Evolutionary conservation across 2,329 filamentous ascomycete species (phyloP).

Genomic region (Dryadomyces quercus-mongolicae): DNA sequence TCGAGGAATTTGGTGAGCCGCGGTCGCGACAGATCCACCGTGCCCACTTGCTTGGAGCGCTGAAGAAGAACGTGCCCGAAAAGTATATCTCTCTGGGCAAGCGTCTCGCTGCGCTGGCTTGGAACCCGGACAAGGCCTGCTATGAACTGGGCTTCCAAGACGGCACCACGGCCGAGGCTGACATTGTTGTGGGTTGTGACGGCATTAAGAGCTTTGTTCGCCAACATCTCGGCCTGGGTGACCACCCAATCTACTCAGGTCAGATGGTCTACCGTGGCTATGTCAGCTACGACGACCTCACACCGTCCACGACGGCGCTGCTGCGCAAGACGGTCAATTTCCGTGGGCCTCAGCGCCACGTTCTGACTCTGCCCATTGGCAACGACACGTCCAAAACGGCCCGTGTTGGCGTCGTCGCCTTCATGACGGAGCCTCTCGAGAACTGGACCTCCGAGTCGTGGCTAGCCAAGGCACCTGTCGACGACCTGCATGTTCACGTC

Average conservation of each 20-base stretch:
- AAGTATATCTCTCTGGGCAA: constrained; percentile 6
- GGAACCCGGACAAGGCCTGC: background rate
- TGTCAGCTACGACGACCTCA: constrained; percentile 9
- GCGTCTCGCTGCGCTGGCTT: constrained; percentile 4
- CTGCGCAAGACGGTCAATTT: constrained; percentile 46
- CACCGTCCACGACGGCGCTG: constrained; percentile 18
- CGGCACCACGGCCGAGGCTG: constrained; percentile 17
- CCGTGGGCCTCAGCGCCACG: constrained; percentile 23
- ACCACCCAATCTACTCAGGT: constrained; percentile 36
- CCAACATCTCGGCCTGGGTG: constrained; percentile 32
- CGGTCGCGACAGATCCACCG: constrained; percentile 11
- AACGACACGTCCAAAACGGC: constrained; percentile 21
- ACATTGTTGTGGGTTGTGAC: constrained; percentile 47
- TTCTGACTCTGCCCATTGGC: constrained; percentile 24
- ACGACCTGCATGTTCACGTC: constrained; percentile 28
- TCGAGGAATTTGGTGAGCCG: constrained; percentile 10
- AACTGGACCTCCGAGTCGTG: constrained; percentile 12
- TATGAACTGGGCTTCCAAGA: constrained; percentile 15
- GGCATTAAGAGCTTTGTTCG: constrained; percentile 45
- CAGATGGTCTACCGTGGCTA: constrained; percentile 49
- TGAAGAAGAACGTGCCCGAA: constrained; percentile 3
- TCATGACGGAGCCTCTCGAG: constrained; percentile 13
- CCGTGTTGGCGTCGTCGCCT: constrained; percentile 21
- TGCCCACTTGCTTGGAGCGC: constrained; percentile 8
- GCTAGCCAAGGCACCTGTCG: constrained; percentile 23